These are phyloP conservation scores for Millerozyma acaciae DNA, from an alignment of 805 yeast species.

Conservation along the genomic window DNA sequence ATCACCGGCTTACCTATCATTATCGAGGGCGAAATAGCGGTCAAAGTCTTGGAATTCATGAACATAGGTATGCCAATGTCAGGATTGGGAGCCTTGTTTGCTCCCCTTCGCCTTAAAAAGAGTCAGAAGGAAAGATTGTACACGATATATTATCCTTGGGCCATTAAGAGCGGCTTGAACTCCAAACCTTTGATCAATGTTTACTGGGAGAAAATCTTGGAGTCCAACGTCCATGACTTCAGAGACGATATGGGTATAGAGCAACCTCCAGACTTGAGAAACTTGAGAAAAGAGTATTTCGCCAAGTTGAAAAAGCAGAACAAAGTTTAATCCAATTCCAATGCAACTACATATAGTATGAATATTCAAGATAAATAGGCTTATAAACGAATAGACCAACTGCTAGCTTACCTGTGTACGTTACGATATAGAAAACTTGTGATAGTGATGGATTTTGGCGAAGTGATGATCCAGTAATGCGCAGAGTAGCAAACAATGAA, in stretches of 20 bases:
- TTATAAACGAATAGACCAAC: no score
- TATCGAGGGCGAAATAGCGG: slow-evolving; percentile 94
- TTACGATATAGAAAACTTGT: no score
- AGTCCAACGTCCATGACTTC: slow-evolving; percentile 66
- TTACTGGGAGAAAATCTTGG: slow-evolving; percentile 85
- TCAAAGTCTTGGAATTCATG: slow-evolving; percentile 87
- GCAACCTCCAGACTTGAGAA: slow-evolving; percentile 71
- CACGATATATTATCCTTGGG: slow-evolving; percentile 85
- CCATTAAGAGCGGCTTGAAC: slow-evolving; percentile 63
- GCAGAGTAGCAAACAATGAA: no score
- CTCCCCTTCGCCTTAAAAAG: slow-evolving; percentile 71
- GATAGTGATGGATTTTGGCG: no score
- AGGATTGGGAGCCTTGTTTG: slow-evolving; percentile 85
- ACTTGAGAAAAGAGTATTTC: slow-evolving; percentile 46
- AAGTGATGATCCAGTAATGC: no score
- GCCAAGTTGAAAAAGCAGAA: slow-evolving; percentile 25
- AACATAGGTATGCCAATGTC: slow-evolving; percentile 95
- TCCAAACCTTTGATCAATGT: slow-evolving; percentile 80
- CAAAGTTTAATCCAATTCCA: slow-evolving; percentile 4
- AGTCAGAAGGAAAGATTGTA: slow-evolving; percentile 61
- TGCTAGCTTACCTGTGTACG: no score
- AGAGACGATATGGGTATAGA: slow-evolving; percentile 69
- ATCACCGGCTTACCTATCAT: slow-evolving; percentile 85
- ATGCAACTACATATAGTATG: no score
- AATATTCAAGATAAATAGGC: no score